Percentiles rank a stretch among this genome's conserved stretches.
Conservation (phyloP, 352 stramenopile genomes). For the Phytophthora melonis region DNA sequence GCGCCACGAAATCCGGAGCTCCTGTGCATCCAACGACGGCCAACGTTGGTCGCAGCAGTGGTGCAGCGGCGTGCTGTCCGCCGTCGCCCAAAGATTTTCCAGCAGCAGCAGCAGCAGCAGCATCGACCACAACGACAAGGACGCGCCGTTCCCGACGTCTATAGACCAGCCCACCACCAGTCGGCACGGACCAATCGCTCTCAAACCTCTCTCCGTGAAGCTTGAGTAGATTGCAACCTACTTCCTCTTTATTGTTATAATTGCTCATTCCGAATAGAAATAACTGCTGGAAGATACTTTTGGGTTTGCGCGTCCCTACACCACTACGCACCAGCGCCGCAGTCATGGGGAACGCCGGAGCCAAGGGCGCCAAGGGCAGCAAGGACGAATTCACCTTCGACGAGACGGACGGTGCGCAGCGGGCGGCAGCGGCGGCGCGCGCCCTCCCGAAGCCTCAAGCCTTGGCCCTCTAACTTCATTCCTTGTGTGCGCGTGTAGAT, state of each 20-base stretch:
- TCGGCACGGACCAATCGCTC: neutral
- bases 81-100: slow-evolving; percentile 3
- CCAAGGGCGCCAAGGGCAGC: slow-evolving; percentile 65
- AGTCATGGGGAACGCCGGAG: slow-evolving; percentile 63
- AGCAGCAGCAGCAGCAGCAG: neutral
- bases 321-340: neutral
- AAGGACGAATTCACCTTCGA: slow-evolving; percentile 89
- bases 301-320: neutral
- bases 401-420: slow-evolving; percentile 57
- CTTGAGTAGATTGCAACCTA: neutral
- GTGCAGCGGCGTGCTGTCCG: slow-evolving; percentile 4
- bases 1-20: slow-evolving; percentile 7
- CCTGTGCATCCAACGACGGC: neutral
- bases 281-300: slow-evolving; percentile 1
- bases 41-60: slow-evolving; percentile 3
- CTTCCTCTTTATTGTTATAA: neutral
- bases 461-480: neutral
- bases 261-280: neutral
- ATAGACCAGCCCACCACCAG: slow-evolving; percentile 1
- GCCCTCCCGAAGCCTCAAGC: too few species aligned
- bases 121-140: neutral
- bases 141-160: slow-evolving; percentile 3
- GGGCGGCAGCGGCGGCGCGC: too few species aligned
- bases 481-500: slow-evolving; percentile 49
- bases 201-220: neutral